Base-by-base conservation (phyloP, 2,329 filamentous ascomycete species). In the Coleophoma cylindrospora region DNA sequence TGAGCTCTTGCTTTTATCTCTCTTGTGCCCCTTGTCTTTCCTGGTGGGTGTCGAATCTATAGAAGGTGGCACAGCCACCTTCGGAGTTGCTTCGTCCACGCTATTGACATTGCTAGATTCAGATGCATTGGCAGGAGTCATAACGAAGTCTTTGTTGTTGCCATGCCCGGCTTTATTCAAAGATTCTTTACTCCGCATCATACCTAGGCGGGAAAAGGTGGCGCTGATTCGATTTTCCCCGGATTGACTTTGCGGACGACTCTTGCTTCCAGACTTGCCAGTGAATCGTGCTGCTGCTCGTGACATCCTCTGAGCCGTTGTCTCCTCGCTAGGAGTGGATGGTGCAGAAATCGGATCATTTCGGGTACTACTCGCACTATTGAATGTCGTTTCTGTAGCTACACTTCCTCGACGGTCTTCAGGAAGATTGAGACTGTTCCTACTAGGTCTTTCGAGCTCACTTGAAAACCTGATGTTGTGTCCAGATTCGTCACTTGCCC, bases 171-270 rank as follows among this genome's bases (percentile, higher is more conserved):
- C 38, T 45, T 55, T 61, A 19, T 49, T 60, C n/a, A 65, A 46
- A 44, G 56, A 52, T 45, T 65, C 61, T 43, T 61, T 64, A 38
- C 63, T 65, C 17, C 56, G 49, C 53, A 60, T 61, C 45, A 60
- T 43, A 50, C 50, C 60, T 12, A 65, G 45, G 11, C 77, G 74
- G 14, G 74, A 75, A 63, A 84, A 80, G 3, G 76, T 79, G 15
- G 76, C 68, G 59, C 77, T 82, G 50, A 82, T 75, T 4, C 81
- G 73, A 14, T 72, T 73, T 56, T 84, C 81, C 27, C 80, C 78
- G 1, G 72, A 75, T 57, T 83, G 79, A 58, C 81, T 84, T 15
- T 68, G 68, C 4, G 81, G 77, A 12, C 81, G 75, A 56, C 80
- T 82, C 57, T 74, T 74, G 44, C 65, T 67, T 57, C 69, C 57